These are phyloP conservation scores for Thuja plicata DNA, from an alignment of 83 land plant species.

Conservation along the genomic window DNA sequence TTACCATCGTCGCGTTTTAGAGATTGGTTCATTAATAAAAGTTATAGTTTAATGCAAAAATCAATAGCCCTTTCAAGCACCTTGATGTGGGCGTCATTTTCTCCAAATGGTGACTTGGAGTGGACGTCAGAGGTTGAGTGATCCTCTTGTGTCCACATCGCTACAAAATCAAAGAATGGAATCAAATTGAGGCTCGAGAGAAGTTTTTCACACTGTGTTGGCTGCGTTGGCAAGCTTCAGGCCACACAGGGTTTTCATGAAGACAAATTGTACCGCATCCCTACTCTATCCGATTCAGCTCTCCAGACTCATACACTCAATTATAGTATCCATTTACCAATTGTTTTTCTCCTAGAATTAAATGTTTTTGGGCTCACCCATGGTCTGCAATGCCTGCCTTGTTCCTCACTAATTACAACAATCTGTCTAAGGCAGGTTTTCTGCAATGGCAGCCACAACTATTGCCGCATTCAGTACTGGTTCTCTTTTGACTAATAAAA, in stretches of 20 bases:
- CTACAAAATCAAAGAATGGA: not conserved
- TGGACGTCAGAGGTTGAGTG: not conserved
- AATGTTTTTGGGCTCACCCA: not conserved
- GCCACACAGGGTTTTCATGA: not conserved
- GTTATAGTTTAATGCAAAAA: too few relatives aligned
- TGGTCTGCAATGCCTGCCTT: not conserved
- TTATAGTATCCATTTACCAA: not conserved
- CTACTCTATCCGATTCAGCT: not conserved
- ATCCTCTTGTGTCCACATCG: not conserved
- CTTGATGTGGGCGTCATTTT: not conserved
- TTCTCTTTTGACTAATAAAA: not conserved
- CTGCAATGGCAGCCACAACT: constrained; percentile 3
- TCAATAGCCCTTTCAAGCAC: not conserved
- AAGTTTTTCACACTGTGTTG: not conserved
- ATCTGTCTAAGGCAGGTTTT: not conserved
- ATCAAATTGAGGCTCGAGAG: too few relatives aligned
- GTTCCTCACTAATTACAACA: not conserved
- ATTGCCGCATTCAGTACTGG: not conserved
- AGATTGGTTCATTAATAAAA: too few relatives aligned
- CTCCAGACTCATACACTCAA: not conserved
- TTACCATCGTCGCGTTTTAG: too few relatives aligned
- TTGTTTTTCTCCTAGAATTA: not conserved
- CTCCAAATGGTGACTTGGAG: not conserved
- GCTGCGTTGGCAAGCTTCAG: not conserved
- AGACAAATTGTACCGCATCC: not conserved